Evolutionary conservation across 768 basidiomycete species (phyloP).

Genomic region (Kwoniella sp.): DNA sequence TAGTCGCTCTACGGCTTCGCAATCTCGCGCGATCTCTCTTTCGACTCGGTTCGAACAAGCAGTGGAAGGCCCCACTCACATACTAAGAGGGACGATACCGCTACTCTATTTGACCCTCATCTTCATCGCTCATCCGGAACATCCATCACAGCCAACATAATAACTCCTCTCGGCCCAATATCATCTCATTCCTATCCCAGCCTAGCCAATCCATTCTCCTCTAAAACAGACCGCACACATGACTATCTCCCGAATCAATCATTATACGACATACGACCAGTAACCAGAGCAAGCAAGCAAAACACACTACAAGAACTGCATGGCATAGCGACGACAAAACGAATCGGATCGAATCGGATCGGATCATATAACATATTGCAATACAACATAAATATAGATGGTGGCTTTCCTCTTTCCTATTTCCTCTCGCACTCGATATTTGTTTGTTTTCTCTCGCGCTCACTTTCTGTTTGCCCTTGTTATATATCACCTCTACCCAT

Average conservation of each 20-base stretch:
- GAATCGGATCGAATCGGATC: neutral
- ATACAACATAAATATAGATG: neutral
- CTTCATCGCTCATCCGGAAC: neutral
- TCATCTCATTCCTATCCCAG: too few species aligned
- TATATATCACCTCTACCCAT: too few species aligned
- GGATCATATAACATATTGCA: neutral
- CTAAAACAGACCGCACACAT: neutral
- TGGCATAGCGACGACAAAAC: neutral
- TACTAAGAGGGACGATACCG: too few species aligned
- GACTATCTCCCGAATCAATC: neutral
- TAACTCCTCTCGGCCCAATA: too few species aligned
- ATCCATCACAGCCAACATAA: neutral
- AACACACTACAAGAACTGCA: neutral
- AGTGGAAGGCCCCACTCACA: too few species aligned
- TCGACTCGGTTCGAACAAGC: too few species aligned
- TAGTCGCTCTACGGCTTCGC: neutral
- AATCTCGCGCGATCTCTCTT: neutral
- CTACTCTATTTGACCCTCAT: neutral
- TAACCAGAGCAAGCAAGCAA: neutral
- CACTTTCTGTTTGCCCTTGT: too few species aligned
- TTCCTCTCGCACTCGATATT: neutral
- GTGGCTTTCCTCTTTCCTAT: neutral
- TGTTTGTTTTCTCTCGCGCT: neutral
- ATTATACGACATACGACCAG: neutral
- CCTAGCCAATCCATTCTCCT: neutral